These are phyloP conservation scores for Lactarius tabidus DNA, from an alignment of 768 basidiomycete genomes.

Conservation along the genomic window DNA sequence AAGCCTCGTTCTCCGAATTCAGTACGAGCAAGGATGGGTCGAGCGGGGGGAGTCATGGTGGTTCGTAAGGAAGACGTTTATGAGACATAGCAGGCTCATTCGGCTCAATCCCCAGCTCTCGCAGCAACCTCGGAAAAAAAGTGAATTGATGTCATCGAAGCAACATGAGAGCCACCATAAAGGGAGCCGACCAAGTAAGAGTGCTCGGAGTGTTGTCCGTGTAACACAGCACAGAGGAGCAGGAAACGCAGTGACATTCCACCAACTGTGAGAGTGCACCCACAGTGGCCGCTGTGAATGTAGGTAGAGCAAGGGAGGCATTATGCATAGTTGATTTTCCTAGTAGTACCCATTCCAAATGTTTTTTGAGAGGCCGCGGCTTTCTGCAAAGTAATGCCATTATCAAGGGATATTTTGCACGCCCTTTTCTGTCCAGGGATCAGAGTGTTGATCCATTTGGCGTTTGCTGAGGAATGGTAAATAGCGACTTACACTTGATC, in stretches of 20 bases:
- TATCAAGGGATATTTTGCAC: too few relatives aligned
- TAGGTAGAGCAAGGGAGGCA: neutral
- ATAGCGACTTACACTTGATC: neutral
- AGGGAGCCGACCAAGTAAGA: neutral
- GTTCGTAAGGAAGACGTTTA: neutral
- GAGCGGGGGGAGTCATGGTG: constrained; percentile 1
- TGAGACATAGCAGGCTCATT: neutral
- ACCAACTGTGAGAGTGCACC: too few relatives aligned
- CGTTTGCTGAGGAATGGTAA: neutral
- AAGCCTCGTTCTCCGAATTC: constrained; percentile 2
- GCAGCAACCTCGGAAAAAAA: neutral
- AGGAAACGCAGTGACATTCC: neutral
- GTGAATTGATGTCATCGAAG: neutral
- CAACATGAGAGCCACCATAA: neutral
- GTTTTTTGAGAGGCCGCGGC: neutral
- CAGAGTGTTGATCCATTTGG: neutral
- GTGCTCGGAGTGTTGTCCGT: neutral
- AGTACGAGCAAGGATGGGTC: constrained; percentile 18
- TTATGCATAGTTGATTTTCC: neutral
- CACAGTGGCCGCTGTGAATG: neutral
- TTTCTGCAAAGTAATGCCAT: neutral
- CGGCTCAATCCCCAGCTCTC: neutral
- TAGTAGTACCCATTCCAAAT: neutral
- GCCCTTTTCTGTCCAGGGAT: neutral
- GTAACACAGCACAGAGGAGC: neutral